Evolutionary conservation across 2,329 filamentous ascomycete genomes (phyloP), one percentile per base, ranked within the genome.

Genomic region (Thermoascus crustaceus): DNA sequence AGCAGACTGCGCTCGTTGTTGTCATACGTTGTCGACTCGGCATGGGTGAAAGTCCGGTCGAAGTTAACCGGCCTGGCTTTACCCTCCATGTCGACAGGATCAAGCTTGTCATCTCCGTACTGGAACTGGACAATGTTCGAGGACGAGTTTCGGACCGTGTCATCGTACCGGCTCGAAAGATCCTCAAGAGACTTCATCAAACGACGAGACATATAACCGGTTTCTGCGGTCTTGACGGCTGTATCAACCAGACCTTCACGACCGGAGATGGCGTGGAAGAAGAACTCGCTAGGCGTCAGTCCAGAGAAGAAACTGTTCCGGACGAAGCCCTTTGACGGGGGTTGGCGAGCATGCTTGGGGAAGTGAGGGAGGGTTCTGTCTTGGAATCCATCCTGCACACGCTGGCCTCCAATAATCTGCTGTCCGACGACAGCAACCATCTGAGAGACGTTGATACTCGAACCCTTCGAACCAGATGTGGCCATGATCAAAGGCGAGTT

Each of bases 181-280:
- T 98, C 91, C 57, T 98, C 91, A 32, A 98, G 66, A 3, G 86
- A 94, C 64, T 98, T 98, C 89, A 98, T 98, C 56, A 98, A 62
- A 48, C 91, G 80, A 65, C 91, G 81, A 44, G 89, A 96, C 91
- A 98, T 98, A 66, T 98, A 98, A 45, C 91, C 91, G 7, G 91
- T 98, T 62, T 98, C 91, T 35, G 91, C 91, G 35, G 91, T 98
- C 69, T 98, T 98, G 66, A 96, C 91, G 42, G 91, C 91, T 2
- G 91, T 98, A 75, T 98, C 91, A 54, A 98, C 88, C 47, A 98
- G 69, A 77, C 91, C 91, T 76, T 96, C 91, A 78, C 91, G 84
- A 50, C 91, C 91, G 52, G 87, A 94, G 67, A 96, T 95, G 47
- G 91, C 91, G 75, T 98, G 91, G 65, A 98, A 96, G 38, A 96